Percentiles rank a stretch among this genome's conserved stretches.
Evolutionary conservation across 2,329 filamentous ascomycete genomes (phyloP).

Genomic region (Hymenoscyphus infarciens): DNA sequence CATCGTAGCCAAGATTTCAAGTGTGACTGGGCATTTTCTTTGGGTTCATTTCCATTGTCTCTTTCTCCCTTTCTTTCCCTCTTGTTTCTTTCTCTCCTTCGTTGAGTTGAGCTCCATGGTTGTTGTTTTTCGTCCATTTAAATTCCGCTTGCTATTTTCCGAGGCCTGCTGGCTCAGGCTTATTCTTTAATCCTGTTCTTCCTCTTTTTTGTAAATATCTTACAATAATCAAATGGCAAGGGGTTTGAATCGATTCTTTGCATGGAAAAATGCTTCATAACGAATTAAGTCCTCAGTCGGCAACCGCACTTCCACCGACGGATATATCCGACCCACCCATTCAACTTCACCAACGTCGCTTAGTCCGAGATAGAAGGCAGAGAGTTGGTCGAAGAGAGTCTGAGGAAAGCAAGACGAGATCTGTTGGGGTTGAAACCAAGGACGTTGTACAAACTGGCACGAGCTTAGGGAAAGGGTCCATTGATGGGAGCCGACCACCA

Average conservation of each 20-base stretch:
- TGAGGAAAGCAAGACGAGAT: background rate
- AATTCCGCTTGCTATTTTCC: background rate
- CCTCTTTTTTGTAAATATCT: background rate
- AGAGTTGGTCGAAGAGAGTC: too few species aligned
- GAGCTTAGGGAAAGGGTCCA: too few species aligned
- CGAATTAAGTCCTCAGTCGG: background rate
- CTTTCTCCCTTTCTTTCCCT: background rate
- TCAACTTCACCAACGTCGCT: background rate
- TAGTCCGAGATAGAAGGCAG: background rate
- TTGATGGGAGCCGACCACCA: too few species aligned
- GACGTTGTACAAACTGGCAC: too few species aligned
- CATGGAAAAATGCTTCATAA: conserved; percentile 1
- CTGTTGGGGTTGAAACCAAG: background rate
- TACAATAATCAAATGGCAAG: background rate
- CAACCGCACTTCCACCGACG: background rate
- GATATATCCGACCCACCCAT: background rate
- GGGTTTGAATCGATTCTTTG: background rate
- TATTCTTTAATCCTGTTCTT: background rate
- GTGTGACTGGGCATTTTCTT: background rate
- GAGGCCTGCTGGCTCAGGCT: background rate
- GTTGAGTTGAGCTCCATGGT: background rate
- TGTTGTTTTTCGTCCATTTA: background rate
- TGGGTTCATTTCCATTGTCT: background rate
- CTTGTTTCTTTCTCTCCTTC: background rate
- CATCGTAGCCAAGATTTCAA: background rate